Evolutionary conservation across 495 filamentous ascomycete species (phyloP), one percentile per base, ranked within the genome.

Genomic region (Alectoria sarmentosa): DNA sequence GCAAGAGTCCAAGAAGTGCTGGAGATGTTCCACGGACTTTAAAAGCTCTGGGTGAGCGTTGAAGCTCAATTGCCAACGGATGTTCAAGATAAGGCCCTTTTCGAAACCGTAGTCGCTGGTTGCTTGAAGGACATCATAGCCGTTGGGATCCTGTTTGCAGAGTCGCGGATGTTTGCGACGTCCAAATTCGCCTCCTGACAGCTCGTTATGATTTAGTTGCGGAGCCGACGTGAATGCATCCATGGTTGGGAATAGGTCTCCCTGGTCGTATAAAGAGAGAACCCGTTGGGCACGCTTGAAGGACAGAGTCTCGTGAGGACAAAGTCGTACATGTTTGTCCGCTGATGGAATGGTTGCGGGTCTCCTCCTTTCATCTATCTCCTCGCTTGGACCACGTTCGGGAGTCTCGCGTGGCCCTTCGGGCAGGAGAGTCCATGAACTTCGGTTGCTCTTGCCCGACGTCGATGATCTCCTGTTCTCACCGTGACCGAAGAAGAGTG

Each of bases 111-210:
- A 55, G 30, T 55, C 52, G 30, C 52, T 55, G 30, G 52, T 55
- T 55, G 52, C 52, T 34, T 55, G 52, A 55, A 55, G 52, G 52
- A 55, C 52, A 23, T 55, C 52, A 34, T 55, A 55, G 52, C 52
- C 52, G 30, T 36, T 55, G 30, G 52, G 52, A 11, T 55, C 52
- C 15, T 55, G 52, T 21, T 55, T 55, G 30, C 52, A 55, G 28
- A 55, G 52, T 21, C 52, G 28, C 0, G 52, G 52, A 55, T 55
- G 28, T 32, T 55, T 55, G 30, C 52, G 52, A 34, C 52, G 52
- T 34, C 52, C 52, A 55, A 55, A 55, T 30, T 55, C 52, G 28
- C 52, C 52, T 34, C 15, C 28, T 34, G 52, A 55, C 7, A 55
- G 19, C 30, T 55, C 30, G 30, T 17, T 34, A 34, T 55, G 52